phyloP scores from a whole-genome alignment of 164 flowering plant species.

The grape (Vitis vinifera) region ASM3070453v1 NC_081820.1:20681501-20682000 shows the following conservation, averaged over 20 bases:
- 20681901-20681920: constrained; percentile 42
- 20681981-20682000: no score
- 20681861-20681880: constrained; percentile 48
- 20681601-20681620: background rate
- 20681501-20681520: no score
- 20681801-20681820: background rate
- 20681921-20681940: constrained; percentile 37
- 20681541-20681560: no score
- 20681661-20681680: constrained; percentile 6
- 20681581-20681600: no score
- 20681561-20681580: no score
- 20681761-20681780: constrained; percentile 9
- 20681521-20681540: no score
- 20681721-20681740: background rate
- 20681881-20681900: constrained; percentile 48
- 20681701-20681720: constrained; percentile 15
- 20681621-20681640: background rate
- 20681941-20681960: constrained; percentile 47
- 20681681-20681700: background rate
- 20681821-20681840: constrained; percentile 7
- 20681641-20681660: background rate
- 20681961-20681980: no score
- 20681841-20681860: constrained; percentile 37
- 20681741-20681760: background rate
- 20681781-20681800: background rate